Conservation (phyloP, 495 filamentous ascomycete species). For the Baudoinia panamericana region DNA sequence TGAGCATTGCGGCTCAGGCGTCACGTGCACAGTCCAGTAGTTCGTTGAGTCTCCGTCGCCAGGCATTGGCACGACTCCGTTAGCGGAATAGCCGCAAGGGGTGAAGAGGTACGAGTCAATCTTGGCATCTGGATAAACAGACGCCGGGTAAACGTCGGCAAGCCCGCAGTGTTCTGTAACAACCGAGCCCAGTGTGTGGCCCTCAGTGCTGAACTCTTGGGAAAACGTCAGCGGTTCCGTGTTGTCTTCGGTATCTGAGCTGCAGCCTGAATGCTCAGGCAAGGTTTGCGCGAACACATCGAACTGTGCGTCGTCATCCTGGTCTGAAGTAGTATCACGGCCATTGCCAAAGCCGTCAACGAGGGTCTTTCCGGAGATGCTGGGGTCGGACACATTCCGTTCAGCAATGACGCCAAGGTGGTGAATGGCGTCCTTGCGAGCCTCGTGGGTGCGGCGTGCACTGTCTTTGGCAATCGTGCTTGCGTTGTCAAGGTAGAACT, state of each 20-base stretch:
- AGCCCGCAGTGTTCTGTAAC: conserved; percentile 87
- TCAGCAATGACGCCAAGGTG: conserved; percentile 36
- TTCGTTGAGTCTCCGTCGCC: conserved; percentile 43
- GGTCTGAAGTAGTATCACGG: too few relatives aligned
- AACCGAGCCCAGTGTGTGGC: conserved; percentile 83
- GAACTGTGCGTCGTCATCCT: conserved; percentile 45
- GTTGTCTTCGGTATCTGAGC: conserved; percentile 39
- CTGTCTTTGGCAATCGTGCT: conserved; percentile 67
- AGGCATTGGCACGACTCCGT: conserved; percentile 83
- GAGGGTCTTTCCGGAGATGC: conserved; percentile 33
- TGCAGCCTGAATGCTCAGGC: conserved; percentile 49
- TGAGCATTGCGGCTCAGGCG: conserved; percentile 93
- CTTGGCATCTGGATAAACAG: conserved; percentile 79
- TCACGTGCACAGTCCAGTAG: conserved; percentile 99
- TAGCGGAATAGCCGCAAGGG: conserved; percentile 96
- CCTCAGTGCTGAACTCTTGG: conserved; percentile 75
- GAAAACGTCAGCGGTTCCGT: conserved; percentile 41
- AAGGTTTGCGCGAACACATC: conserved; percentile 70
- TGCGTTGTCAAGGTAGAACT: conserved; percentile 91
- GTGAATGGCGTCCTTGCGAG: conserved; percentile 38
- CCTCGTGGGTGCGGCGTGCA: conserved; percentile 35
- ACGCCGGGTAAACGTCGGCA: conserved; percentile 74
- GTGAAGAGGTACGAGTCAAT: conserved; percentile 96
- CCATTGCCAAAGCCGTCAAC: conserved; percentile 26
- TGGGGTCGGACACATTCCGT: conserved; percentile 22